Conservation (phyloP, 306 rosid genomes). For the Lotus japonicus region DNA sequence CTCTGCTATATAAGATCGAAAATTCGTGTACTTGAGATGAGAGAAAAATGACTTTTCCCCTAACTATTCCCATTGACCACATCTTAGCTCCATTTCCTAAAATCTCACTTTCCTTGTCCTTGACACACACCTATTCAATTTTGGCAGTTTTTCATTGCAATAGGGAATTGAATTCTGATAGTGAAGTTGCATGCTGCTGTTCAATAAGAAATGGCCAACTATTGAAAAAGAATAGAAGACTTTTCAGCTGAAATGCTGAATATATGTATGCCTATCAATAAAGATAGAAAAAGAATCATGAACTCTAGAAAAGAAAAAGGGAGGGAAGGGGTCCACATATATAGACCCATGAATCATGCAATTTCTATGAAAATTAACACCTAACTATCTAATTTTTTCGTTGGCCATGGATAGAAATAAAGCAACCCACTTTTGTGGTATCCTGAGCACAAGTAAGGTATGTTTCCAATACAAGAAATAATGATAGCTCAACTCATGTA, state of each 20-base stretch:
- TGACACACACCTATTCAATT: slow-evolving; percentile 21
- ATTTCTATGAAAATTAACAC: slow-evolving; percentile 17
- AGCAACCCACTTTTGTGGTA: slow-evolving; percentile 35
- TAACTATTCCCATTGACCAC: slow-evolving; percentile 25
- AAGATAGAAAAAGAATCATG: slow-evolving; percentile 26
- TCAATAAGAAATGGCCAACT: slow-evolving; percentile 10
- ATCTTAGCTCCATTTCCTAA: slow-evolving; percentile 25
- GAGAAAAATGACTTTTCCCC: background rate
- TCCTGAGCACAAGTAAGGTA: slow-evolving; percentile 50
- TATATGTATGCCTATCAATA: background rate
- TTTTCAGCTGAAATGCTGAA: background rate
- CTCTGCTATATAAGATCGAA: too few species aligned
- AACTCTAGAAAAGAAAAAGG: background rate
- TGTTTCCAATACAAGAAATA: slow-evolving; percentile 75
- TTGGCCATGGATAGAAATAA: slow-evolving; percentile 24
- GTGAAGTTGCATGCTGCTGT: slow-evolving; percentile 28
- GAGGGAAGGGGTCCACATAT: background rate
- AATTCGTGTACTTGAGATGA: slow-evolving; percentile 18
- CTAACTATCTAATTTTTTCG: slow-evolving; percentile 31
- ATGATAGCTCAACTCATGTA: slow-evolving; percentile 40
- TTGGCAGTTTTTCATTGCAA: slow-evolving; percentile 23
- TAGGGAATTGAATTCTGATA: slow-evolving; percentile 45
- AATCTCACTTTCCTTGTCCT: slow-evolving; percentile 28
- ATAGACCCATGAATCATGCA: slow-evolving; percentile 26
- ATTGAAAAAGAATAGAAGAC: slow-evolving; percentile 12